Base-by-base conservation (phyloP, 1,284 basidiomycete species). In the Leccinum pseudoinsigne region DNA sequence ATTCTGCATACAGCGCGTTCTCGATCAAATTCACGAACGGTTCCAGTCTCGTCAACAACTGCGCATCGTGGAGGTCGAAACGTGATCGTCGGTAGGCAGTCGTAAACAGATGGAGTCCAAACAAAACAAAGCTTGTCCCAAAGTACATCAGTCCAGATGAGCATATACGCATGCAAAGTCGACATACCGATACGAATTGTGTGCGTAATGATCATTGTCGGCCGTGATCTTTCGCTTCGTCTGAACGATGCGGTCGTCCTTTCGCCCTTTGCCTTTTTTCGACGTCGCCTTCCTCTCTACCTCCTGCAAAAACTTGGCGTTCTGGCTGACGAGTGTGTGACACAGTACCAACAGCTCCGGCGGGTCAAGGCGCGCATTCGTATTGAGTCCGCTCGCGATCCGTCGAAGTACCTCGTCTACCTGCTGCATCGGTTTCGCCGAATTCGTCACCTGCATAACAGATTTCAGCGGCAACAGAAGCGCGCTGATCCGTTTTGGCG, bases 41-140 rank as follows among this genome's bases (percentile, higher is more conserved):
- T 61, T 97, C 93, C 23, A 99, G 82, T 51, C 94, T 89, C 11
- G 90, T 81, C 57, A 96, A 81, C 56, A 93, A 83, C 26, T 84
- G 79, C 4, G 82, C 69, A 69, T 97, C 87, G 34, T 86, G 85
- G 73, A 97, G 90, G 73, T 97, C 90, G 71, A 98, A 97, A 36
- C 89, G 89, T 67, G 88, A 89, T 11, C 94, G 86, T 42, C 93
- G 87, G 72, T 95, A 87, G 1, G 94, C 94, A 2, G 94, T 94
- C 68, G 92, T 87, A 70, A 99, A 92, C 11, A 99, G 81, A 65
- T 99, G 96, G 21, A 99, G 82, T 57, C 97, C 97, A 68, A 99
- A 95, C 2, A 87, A 85, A 56, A 98, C 88, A 70, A 99, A 99
- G 61, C 94, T 95, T 73, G 74, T 70, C 3, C 68, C 2, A 64